Conservation (phyloP, 2,329 filamentous ascomycete species). For the Arthrocladium fulminans region DNA sequence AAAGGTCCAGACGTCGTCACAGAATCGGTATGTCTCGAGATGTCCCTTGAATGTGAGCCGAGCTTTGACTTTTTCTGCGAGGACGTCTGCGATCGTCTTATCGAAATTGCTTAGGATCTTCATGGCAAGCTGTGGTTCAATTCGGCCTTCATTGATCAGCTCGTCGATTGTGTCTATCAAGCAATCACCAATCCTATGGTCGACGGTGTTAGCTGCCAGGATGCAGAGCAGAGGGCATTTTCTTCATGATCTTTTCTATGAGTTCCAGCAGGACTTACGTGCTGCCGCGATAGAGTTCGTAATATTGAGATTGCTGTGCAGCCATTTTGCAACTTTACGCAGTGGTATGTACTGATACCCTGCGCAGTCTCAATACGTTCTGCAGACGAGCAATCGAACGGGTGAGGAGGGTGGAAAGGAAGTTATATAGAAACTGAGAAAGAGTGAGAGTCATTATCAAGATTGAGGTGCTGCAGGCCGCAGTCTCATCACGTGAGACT, state of each 20-base stretch:
- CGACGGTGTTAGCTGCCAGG: slow-evolving; percentile 17
- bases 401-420: too few relatives aligned
- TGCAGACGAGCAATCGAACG: too few relatives aligned
- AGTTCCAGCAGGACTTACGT: slow-evolving; percentile 53
- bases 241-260: slow-evolving; percentile 12
- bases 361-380: too few relatives aligned
- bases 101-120: slow-evolving; percentile 96
- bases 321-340: slow-evolving; percentile 26
- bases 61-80: slow-evolving; percentile 86
- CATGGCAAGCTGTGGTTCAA: slow-evolving; percentile 97
- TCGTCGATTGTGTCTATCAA: slow-evolving; percentile 96
- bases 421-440: too few relatives aligned
- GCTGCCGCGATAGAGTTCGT: slow-evolving; percentile 96
- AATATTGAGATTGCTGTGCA: slow-evolving; percentile 48
- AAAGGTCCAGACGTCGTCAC: slow-evolving; percentile 99
- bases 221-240: slow-evolving; percentile 3
- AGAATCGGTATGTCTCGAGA: slow-evolving; percentile 97
- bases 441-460: too few relatives aligned
- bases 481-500: too few relatives aligned
- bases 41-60: slow-evolving; percentile 95
- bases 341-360: too few relatives aligned
- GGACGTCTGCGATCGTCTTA: slow-evolving; percentile 78
- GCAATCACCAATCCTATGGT: slow-evolving; percentile 72
- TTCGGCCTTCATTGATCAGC: slow-evolving; percentile 85
- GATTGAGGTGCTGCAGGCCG: too few relatives aligned